Conservation (phyloP, 2,329 filamentous ascomycete species). For the Paecilomyces dactylethromorphus region DNA sequence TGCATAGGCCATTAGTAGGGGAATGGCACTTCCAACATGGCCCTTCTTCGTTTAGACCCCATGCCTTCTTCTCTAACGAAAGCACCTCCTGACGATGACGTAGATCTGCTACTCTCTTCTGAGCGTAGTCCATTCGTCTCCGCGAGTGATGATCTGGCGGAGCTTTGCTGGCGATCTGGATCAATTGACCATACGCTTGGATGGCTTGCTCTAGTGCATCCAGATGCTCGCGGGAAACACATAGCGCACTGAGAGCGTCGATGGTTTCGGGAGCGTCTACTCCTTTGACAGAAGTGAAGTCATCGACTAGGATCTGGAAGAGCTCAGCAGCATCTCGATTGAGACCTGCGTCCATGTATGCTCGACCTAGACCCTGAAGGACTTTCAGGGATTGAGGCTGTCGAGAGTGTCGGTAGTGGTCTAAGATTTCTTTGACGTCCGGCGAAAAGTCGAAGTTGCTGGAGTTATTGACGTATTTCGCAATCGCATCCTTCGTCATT, state of each 20-base stretch:
- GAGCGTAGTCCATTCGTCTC: slow-evolving; percentile 18
- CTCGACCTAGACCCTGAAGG: slow-evolving; percentile 18
- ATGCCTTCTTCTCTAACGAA: slow-evolving; percentile 17
- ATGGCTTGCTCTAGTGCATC: slow-evolving; percentile 22
- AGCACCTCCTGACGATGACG: slow-evolving; percentile 18
- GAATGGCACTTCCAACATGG: slow-evolving; percentile 15
- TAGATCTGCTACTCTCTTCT: slow-evolving; percentile 20
- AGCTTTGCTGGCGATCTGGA: slow-evolving; percentile 17
- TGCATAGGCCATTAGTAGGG: slow-evolving; percentile 17
- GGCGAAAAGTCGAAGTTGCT: slow-evolving; percentile 22
- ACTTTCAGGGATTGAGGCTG: slow-evolving; percentile 18
- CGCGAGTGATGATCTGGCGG: slow-evolving; percentile 18
- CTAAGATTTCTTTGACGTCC: slow-evolving; percentile 19
- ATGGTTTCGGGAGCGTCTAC: slow-evolving; percentile 20
- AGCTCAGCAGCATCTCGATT: slow-evolving; percentile 20
- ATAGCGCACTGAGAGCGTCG: slow-evolving; percentile 22
- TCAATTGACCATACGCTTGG: slow-evolving; percentile 20
- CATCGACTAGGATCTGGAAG: slow-evolving; percentile 20
- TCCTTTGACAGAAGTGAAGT: slow-evolving; percentile 17
- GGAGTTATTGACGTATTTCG: slow-evolving; percentile 19
- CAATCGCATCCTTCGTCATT: slow-evolving; percentile 17
- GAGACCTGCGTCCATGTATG: slow-evolving; percentile 22
- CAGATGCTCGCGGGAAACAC: slow-evolving; percentile 20
- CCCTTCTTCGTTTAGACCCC: slow-evolving; percentile 17
- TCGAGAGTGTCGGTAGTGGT: slow-evolving; percentile 18